phyloP scores from a whole-genome alignment of 2,329 filamentous ascomycete genomes.

The Penicillium sp. region DNA sequence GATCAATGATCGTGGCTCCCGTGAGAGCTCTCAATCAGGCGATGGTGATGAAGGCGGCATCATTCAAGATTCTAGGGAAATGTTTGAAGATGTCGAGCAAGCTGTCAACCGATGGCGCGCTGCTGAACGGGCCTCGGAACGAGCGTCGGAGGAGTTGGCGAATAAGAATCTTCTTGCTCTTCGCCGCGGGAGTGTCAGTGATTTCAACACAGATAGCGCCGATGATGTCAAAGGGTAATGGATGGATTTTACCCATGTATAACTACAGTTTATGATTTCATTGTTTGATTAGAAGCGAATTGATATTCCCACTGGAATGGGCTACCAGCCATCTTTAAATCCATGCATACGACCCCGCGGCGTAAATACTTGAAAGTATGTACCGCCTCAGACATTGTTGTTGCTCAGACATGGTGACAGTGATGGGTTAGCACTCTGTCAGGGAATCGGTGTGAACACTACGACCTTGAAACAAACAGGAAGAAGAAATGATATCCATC shows the following conservation, averaged over 20 bases:
- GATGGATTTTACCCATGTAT: neutral
- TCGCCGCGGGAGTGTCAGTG: constrained; percentile 38
- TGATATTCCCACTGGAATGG: neutral
- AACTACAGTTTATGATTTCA: neutral
- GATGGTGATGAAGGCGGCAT: constrained; percentile 79
- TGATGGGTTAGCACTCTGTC: no score
- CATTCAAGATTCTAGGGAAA: constrained; percentile 81
- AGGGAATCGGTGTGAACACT: no score
- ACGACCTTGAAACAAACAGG: no score
- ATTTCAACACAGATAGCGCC: constrained; percentile 37
- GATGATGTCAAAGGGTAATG: constrained; percentile 36
- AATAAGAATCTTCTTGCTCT: constrained; percentile 39
- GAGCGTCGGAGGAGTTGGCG: constrained; percentile 39
- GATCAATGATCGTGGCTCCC: constrained; percentile 44
- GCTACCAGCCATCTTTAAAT: neutral
- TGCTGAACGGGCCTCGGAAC: constrained; percentile 64
- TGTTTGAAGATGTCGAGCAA: constrained; percentile 85
- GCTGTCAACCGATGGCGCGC: constrained; percentile 73
- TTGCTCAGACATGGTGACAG: neutral
- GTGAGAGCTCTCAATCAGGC: constrained; percentile 54
- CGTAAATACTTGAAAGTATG: neutral
- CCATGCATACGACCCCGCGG: neutral
- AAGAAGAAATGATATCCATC: no score
- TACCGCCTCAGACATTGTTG: neutral
- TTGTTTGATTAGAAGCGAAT: constrained; percentile 3